Evolutionary conservation across 345 rosid species (phyloP).

Genomic region (Hypericum perforatum): DNA sequence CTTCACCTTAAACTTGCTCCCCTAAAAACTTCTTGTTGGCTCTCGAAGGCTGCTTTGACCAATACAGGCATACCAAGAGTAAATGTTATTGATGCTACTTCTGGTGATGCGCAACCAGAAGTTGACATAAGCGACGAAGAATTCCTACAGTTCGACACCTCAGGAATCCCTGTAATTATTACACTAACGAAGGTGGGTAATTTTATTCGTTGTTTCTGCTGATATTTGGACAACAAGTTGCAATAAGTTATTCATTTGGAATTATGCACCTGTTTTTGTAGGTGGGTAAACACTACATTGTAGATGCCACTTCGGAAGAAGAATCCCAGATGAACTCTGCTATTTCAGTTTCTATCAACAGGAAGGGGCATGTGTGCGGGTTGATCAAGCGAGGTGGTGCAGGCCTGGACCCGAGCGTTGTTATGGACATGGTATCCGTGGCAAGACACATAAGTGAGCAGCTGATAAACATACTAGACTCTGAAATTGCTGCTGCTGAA

Average conservation of each 20-base stretch:
- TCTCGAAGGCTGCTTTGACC: constrained; percentile 77
- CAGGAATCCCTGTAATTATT: constrained; percentile 58
- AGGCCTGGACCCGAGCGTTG: constrained; percentile 69
- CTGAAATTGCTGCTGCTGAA: constrained; percentile 71
- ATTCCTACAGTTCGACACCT: constrained; percentile 74
- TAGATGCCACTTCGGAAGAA: constrained; percentile 87
- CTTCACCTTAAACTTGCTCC: too few species aligned
- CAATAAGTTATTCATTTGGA: neutral
- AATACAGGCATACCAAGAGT: constrained; percentile 86
- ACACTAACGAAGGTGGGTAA: constrained; percentile 62
- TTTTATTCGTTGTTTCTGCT: neutral
- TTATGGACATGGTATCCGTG: constrained; percentile 82
- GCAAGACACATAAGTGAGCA: constrained; percentile 56
- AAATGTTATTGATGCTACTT: constrained; percentile 38
- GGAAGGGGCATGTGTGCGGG: constrained; percentile 70
- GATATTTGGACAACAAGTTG: neutral
- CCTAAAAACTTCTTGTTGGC: neutral
- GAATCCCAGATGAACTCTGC: constrained; percentile 96
- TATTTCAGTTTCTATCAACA: constrained; percentile 60
- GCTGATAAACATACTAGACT: constrained; percentile 57
- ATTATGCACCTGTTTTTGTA: constrained; percentile 9
- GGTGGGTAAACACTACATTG: constrained; percentile 72
- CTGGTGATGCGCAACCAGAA: constrained; percentile 73
- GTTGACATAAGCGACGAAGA: constrained; percentile 92
- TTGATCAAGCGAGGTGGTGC: constrained; percentile 71